Conservation (phyloP, 495 filamentous ascomycete species). For the Oleoguttula mirabilis region DNA sequence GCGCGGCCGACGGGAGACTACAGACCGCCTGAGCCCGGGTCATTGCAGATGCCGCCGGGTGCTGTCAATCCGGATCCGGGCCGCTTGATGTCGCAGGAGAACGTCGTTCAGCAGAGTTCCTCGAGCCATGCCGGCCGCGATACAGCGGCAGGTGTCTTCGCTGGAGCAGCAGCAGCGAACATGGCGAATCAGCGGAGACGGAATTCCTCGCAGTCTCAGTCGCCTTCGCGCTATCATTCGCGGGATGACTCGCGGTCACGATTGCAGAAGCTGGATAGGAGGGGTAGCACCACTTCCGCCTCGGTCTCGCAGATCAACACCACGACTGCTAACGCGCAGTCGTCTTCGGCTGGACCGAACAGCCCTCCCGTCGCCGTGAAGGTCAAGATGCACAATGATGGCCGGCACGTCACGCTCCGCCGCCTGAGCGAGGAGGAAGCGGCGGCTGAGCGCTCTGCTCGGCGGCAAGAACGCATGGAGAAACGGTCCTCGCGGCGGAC, state of each 20-base stretch:
- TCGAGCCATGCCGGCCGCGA: background rate
- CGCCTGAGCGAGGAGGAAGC: constrained; percentile 73
- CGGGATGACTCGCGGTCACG: constrained; percentile 27
- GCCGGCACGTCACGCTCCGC: constrained; percentile 68
- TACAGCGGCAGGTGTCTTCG: constrained; percentile 5
- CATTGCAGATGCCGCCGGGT: constrained; percentile 15
- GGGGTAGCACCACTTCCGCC: constrained; percentile 5
- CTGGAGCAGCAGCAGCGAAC: constrained; percentile 23
- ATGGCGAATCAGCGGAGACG: constrained; percentile 31
- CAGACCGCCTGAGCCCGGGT: constrained; percentile 6
- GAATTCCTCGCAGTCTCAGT: constrained; percentile 32
- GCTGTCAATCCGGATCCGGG: constrained; percentile 16
- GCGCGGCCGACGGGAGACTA: constrained; percentile 4
- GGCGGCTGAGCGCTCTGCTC: constrained; percentile 45
- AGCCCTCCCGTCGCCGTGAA: constrained; percentile 60
- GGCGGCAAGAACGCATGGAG: constrained; percentile 34
- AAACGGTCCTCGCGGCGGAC: constrained; percentile 24
- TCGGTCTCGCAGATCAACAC: constrained; percentile 22
- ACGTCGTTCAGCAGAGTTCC: constrained; percentile 1
- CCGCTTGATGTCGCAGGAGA: constrained; percentile 7
- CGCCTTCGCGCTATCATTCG: constrained; percentile 3
- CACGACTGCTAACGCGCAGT: constrained; percentile 33
- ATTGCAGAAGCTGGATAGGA: constrained; percentile 27
- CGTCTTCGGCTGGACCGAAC: constrained; percentile 24
- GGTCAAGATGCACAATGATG: constrained; percentile 68